Percentiles rank a stretch among this genome's conserved stretches.
These are phyloP conservation scores for Neurospora sp. DNA, from an alignment of 495 filamentous ascomycete species.

Conservation along the genomic window DNA sequence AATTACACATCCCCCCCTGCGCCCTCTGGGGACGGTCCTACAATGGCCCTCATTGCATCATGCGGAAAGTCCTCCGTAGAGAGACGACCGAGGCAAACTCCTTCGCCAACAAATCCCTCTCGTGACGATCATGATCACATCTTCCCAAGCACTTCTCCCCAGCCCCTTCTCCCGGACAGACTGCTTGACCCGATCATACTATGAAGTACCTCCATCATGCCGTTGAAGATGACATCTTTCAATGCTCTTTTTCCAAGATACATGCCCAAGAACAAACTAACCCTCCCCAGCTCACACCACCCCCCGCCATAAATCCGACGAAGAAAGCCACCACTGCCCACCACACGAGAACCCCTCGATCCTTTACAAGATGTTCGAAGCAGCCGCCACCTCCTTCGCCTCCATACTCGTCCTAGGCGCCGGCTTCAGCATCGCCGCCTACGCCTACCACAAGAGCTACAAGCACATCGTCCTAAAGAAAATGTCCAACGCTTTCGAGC, in stretches of 20 bases:
- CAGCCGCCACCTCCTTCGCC: conserved; percentile 77
- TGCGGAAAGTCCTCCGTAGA: not conserved
- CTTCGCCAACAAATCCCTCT: not conserved
- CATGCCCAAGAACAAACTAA: not conserved
- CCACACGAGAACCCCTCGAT: conserved; percentile 23
- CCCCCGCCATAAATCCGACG: not conserved
- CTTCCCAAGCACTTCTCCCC: not conserved
- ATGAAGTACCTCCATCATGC: not conserved
- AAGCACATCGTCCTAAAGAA: conserved; percentile 81
- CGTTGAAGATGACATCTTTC: not conserved
- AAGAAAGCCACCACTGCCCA: conserved; percentile 7
- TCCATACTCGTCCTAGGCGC: conserved; percentile 73
- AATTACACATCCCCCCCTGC: not conserved
- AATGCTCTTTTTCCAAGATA: not conserved
- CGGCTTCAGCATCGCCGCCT: conserved; percentile 62
- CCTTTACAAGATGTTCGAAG: conserved; percentile 70
- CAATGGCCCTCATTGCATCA: not conserved
- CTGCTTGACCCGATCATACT: too few species aligned
- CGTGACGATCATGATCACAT: not conserved
- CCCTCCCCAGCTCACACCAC: not conserved
- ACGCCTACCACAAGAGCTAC: conserved; percentile 78
- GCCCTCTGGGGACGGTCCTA: not conserved
- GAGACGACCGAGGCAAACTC: not conserved
- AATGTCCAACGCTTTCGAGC: conserved; percentile 86
- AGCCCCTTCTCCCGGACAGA: too few species aligned